Conservation (phyloP, 2,329 filamentous ascomycete genomes). For the Microcera coccophila region DNA sequence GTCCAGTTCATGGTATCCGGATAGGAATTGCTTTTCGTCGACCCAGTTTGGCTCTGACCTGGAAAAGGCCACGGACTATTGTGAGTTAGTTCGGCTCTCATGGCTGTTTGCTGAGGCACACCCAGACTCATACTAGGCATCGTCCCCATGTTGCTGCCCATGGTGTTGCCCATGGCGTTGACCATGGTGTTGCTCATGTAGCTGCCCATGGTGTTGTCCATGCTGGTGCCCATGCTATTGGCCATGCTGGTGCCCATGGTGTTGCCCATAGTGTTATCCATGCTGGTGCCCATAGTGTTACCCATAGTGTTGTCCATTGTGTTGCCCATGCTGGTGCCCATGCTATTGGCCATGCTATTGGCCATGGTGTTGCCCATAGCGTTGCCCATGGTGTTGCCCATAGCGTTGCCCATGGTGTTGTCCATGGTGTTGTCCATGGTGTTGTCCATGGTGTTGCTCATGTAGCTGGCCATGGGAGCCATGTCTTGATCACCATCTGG, state of each 20-base stretch:
- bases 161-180: slow-evolving; percentile 31
- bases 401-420: too few species aligned
- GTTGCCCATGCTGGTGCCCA: too few species aligned
- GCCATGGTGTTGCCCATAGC: too few species aligned
- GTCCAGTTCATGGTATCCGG: slow-evolving; percentile 47
- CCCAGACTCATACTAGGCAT: slow-evolving; percentile 32
- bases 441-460: slow-evolving; percentile 29
- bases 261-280: too few species aligned
- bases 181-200: too few species aligned
- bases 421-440: too few species aligned
- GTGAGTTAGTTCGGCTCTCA: slow-evolving; percentile 39
- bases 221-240: too few species aligned
- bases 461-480: too few species aligned
- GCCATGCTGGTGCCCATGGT: slow-evolving; percentile 28
- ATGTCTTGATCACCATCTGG: slow-evolving; percentile 15
- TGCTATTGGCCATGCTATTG: slow-evolving; percentile 27
- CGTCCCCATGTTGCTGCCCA: slow-evolving; percentile 23
- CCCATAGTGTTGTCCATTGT: too few species aligned
- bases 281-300: too few species aligned
- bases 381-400: too few species aligned
- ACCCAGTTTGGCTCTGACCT: slow-evolving; percentile 43
- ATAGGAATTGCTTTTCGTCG: slow-evolving; percentile 45
- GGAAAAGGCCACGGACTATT: slow-evolving; percentile 50
- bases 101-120: slow-evolving; percentile 29
- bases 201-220: too few species aligned